phyloP scores from a whole-genome alignment of 2,329 filamentous ascomycete species.

The Cladosporium sphaerospermum region DNA sequence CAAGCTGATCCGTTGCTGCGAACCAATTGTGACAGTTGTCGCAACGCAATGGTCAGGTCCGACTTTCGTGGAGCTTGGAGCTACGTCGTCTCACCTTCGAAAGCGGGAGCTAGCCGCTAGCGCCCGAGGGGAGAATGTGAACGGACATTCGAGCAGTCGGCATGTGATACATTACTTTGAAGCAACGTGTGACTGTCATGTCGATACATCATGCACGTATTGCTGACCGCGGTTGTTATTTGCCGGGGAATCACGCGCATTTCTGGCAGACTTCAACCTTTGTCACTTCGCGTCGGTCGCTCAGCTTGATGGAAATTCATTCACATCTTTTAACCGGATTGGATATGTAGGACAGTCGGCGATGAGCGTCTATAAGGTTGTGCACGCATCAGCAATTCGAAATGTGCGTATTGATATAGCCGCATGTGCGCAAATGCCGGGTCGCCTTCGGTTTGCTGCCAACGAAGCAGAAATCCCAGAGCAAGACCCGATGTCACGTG shows the following conservation, averaged over 20 bases:
- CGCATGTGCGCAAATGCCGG: not conserved
- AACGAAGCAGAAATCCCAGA: not conserved
- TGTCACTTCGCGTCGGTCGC: not conserved
- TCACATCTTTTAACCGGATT: not conserved
- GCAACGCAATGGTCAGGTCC: not conserved
- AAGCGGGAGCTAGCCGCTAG: slow-evolving; percentile 7
- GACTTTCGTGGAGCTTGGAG: slow-evolving; percentile 8
- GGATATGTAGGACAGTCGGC: not conserved
- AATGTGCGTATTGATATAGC: no score
- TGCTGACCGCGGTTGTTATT: no score
- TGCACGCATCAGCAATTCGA: no score
- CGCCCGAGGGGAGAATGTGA: not conserved
- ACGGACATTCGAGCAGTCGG: not conserved
- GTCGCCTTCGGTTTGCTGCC: not conserved
- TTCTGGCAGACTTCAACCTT: not conserved
- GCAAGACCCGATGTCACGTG: not conserved
- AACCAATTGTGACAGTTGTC: not conserved
- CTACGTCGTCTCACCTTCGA: slow-evolving; percentile 9
- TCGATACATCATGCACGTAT: no score
- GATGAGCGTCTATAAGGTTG: no score
- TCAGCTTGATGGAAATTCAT: not conserved
- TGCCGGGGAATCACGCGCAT: no score
- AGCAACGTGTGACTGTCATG: not conserved
- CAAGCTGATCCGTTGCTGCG: not conserved
- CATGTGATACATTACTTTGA: slow-evolving; percentile 3